Conservation (phyloP, 768 basidiomycete species). For the Podaxis mareebaensis region DNA sequence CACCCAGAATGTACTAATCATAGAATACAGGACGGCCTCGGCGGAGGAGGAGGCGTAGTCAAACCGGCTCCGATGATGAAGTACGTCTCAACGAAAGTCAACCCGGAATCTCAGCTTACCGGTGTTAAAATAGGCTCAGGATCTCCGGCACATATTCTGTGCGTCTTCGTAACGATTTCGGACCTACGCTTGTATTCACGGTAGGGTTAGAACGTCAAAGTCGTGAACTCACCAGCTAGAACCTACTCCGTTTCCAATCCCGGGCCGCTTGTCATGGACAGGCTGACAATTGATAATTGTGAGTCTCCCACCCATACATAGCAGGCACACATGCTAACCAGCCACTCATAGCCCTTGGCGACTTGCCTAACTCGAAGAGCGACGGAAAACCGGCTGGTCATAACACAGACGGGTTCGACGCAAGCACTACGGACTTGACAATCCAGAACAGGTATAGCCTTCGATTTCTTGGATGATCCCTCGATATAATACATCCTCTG, state of each 20-base stretch:
- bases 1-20: neutral
- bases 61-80: slow-evolving; percentile 50
- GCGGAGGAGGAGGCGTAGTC: slow-evolving; percentile 35
- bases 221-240: slow-evolving; percentile 41
- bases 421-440: slow-evolving; percentile 34
- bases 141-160: slow-evolving; percentile 39
- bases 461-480: neutral
- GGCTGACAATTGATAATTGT: slow-evolving; percentile 59
- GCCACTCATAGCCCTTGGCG: slow-evolving; percentile 45
- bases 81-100: slow-evolving; percentile 20
- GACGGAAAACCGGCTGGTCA: slow-evolving; percentile 45
- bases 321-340: neutral
- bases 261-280: slow-evolving; percentile 41
- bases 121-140: slow-evolving; percentile 28
- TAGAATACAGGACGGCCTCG: slow-evolving; percentile 36
- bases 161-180: slow-evolving; percentile 22
- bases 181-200: slow-evolving; percentile 26
- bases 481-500: neutral
- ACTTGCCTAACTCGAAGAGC: slow-evolving; percentile 51
- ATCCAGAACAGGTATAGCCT: slow-evolving; percentile 41
- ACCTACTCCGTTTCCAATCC: slow-evolving; percentile 42
- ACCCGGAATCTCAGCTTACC: neutral
- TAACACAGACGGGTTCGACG: slow-evolving; percentile 56
- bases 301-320: slow-evolving; percentile 17
- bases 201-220: slow-evolving; percentile 36